Evolutionary conservation across 2,329 filamentous ascomycete species (phyloP).

Genomic region (Penicillium freii): DNA sequence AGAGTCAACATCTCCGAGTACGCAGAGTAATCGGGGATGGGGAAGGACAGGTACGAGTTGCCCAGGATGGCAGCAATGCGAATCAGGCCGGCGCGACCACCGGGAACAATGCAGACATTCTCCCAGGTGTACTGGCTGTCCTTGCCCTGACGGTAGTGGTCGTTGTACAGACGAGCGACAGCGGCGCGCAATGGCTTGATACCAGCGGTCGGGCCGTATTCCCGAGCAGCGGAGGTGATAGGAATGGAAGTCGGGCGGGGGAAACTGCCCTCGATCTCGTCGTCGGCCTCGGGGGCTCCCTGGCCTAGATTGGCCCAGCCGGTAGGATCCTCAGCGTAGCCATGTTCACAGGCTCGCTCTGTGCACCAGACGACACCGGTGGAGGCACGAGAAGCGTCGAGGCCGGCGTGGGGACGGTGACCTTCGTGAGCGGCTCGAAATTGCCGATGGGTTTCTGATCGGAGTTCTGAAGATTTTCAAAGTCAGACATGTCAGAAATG

Average conservation of each 20-base stretch:
- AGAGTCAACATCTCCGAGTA: constrained; percentile 97
- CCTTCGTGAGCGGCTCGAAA: constrained; percentile 89
- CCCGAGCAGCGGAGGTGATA: constrained; percentile 72
- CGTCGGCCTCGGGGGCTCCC: constrained; percentile 89
- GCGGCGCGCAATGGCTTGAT: constrained; percentile 88
- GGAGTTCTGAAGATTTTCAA: constrained; percentile 59
- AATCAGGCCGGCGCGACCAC: constrained; percentile 87
- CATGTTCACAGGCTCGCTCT: constrained; percentile 77
- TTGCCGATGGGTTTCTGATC: constrained; percentile 80
- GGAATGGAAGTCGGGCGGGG: constrained; percentile 75
- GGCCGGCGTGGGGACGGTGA: constrained; percentile 84
- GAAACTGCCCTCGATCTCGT: constrained; percentile 88
- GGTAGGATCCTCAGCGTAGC: constrained; percentile 77
- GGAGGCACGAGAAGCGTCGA: constrained; percentile 81
- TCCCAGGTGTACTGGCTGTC: constrained; percentile 92
- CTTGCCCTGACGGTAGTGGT: constrained; percentile 84
- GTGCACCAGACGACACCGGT: constrained; percentile 86
- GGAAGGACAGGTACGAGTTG: constrained; percentile 89
- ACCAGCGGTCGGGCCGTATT: constrained; percentile 91
- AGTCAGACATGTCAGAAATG: neutral
- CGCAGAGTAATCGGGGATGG: constrained; percentile 91
- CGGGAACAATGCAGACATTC: constrained; percentile 94
- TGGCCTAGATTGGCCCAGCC: constrained; percentile 92
- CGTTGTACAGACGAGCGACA: constrained; percentile 89
- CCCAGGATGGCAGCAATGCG: constrained; percentile 91